phyloP scores from a whole-genome alignment of 2,329 filamentous ascomycete genomes.

The Apiospora arundinis region DNA sequence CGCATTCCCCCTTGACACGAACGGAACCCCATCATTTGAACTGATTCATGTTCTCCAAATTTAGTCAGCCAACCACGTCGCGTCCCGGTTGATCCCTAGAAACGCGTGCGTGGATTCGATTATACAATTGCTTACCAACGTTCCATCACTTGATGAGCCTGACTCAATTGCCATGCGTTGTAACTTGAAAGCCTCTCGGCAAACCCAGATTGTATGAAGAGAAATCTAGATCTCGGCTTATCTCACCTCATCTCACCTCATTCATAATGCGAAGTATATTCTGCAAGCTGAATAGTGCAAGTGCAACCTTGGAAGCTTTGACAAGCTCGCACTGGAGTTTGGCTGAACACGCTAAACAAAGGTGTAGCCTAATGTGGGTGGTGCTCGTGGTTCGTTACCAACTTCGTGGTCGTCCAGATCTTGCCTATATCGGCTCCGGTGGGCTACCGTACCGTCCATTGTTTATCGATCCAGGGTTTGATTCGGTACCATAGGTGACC shows the following conservation, averaged over 20 bases:
- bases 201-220: background rate
- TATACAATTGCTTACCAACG: background rate
- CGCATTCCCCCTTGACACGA: background rate
- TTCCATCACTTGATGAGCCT: slow-evolving; percentile 12
- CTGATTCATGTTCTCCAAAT: slow-evolving; percentile 16
- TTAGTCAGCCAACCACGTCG: slow-evolving; percentile 10
- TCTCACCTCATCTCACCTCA: background rate
- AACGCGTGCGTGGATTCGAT: slow-evolving; percentile 5
- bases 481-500: background rate
- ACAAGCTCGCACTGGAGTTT: background rate
- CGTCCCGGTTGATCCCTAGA: background rate
- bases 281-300: background rate
- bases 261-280: background rate
- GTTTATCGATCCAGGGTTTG: slow-evolving; percentile 16
- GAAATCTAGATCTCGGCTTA: background rate
- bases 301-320: background rate
- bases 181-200: background rate
- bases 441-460: background rate
- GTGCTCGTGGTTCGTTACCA: slow-evolving; percentile 2
- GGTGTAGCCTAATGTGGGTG: background rate
- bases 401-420: background rate
- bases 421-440: slow-evolving; percentile 2
- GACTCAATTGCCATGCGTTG: slow-evolving; percentile 6
- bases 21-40: background rate
- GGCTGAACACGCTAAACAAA: background rate